These are phyloP conservation scores for Voacanga thouarsii DNA, from an alignment of 257 asterid species.

Conservation along the genomic window DNA sequence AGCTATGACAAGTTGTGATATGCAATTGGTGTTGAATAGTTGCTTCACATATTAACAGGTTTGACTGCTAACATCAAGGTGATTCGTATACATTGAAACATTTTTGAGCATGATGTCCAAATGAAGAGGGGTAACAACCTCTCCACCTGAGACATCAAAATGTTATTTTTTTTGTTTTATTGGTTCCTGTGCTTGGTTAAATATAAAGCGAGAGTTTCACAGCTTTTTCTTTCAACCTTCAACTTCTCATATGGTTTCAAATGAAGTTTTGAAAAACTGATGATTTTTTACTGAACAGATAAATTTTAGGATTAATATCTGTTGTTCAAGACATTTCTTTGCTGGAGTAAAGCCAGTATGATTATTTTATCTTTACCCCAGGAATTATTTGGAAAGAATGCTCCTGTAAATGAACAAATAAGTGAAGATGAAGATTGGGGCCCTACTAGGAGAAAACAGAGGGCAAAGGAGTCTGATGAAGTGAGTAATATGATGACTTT, in stretches of 20 bases:
- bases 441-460: conserved; percentile 60
- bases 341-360: not conserved
- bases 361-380: conserved; percentile 28
- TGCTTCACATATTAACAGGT: not conserved
- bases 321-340: not conserved
- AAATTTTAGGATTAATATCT: not conserved
- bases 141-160: not conserved
- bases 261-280: not conserved
- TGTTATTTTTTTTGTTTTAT: not conserved
- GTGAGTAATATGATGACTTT: conserved; percentile 54
- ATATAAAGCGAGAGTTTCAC: not conserved
- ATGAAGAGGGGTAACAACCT: not conserved
- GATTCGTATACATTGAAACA: not conserved
- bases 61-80: not conserved
- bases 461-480: conserved; percentile 68
- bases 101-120: not conserved
- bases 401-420: conserved; percentile 50
- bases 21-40: not conserved
- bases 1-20: not conserved
- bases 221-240: not conserved
- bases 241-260: not conserved
- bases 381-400: conserved; percentile 93
- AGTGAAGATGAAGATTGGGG: conserved; percentile 99
- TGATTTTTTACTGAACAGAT: not conserved
- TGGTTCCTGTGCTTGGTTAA: not conserved